Conservation (phyloP, 495 filamentous ascomycete species). For the Penicillium cosmopolitanum region DNA sequence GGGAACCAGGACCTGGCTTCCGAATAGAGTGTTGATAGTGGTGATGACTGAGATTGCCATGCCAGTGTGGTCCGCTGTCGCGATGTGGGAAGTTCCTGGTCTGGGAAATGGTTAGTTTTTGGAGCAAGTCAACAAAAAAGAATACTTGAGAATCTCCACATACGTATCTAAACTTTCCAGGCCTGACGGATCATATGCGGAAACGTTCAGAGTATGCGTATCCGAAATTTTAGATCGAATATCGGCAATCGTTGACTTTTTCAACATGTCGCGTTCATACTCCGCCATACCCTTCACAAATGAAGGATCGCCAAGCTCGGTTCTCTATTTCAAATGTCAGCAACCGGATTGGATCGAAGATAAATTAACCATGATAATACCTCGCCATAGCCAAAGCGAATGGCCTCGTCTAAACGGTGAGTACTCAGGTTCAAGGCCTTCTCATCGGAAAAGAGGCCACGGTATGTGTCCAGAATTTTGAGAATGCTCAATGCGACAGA, state of each 20-base stretch:
- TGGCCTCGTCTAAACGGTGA: conserved; percentile 83
- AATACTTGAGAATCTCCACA: conserved; percentile 7
- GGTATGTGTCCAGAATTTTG: conserved; percentile 78
- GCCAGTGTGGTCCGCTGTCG: conserved; percentile 67
- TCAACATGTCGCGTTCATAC: conserved; percentile 70
- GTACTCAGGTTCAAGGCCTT: conserved; percentile 62
- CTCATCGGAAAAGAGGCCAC: conserved; percentile 54
- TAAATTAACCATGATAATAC: conserved; percentile 27
- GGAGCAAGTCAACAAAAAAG: too few relatives aligned
- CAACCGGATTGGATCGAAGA: background rate
- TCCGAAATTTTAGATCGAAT: conserved; percentile 74
- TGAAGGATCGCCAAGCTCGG: conserved; percentile 74
- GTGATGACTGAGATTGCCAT: conserved; percentile 75
- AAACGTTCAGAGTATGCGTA: conserved; percentile 63
- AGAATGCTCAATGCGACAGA: conserved; percentile 71
- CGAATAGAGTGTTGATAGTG: conserved; percentile 86
- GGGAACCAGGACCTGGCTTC: conserved; percentile 74
- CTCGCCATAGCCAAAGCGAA: conserved; percentile 82
- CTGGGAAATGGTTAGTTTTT: conserved; percentile 19
- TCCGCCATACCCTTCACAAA: conserved; percentile 66
- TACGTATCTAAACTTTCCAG: conserved; percentile 64
- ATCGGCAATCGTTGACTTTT: conserved; percentile 53
- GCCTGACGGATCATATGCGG: conserved; percentile 70
- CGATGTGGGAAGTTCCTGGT: conserved; percentile 77
- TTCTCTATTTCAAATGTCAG: conserved; percentile 44